Conservation (phyloP, 352 stramenopile species). For the Pythium pectinolyticum region DNA sequence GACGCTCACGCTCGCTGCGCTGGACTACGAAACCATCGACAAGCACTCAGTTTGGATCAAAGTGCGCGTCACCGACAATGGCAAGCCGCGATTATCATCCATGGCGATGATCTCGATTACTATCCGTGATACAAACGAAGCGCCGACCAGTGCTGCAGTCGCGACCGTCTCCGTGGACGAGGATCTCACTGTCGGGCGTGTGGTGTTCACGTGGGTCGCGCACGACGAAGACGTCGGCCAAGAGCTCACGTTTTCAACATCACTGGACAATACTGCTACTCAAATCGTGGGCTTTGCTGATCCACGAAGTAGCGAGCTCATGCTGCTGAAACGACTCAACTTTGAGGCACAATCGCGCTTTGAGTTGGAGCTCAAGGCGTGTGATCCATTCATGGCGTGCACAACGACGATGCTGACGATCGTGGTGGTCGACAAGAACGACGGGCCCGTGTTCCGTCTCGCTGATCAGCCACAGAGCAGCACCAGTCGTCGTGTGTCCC, state of each 20-base stretch:
- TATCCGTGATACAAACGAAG: conserved; percentile 33
- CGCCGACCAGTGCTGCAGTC: conserved; percentile 6
- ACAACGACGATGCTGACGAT: conserved; percentile 16
- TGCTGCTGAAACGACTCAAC: conserved; percentile 24
- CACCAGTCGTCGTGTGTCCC: background rate
- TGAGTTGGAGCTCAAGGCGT: conserved; percentile 14
- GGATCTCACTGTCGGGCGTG: conserved; percentile 6
- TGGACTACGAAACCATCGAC: conserved; percentile 46
- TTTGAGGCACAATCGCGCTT: conserved; percentile 18
- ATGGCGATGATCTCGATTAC: conserved; percentile 24
- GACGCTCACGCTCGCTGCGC: background rate
- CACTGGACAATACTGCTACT: conserved; percentile 16
- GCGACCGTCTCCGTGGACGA: conserved; percentile 17
- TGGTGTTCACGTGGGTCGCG: conserved; percentile 31
- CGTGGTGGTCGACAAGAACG: conserved; percentile 23
- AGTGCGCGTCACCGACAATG: conserved; percentile 48
- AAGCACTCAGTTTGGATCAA: conserved; percentile 49
- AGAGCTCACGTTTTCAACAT: conserved; percentile 29
- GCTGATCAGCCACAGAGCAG: background rate
- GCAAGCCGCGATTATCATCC: conserved; percentile 34
- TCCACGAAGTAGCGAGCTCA: conserved; percentile 12
- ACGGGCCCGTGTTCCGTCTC: conserved; percentile 17
- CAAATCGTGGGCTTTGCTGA: conserved; percentile 23
- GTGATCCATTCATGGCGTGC: conserved; percentile 28
- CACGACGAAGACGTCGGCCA: conserved; percentile 29